A percentile compares a stretch with the other conserved stretches of the same genome.
Conservation (phyloP, 768 basidiomycete genomes). For the Lanmaoa rubissima region DNA sequence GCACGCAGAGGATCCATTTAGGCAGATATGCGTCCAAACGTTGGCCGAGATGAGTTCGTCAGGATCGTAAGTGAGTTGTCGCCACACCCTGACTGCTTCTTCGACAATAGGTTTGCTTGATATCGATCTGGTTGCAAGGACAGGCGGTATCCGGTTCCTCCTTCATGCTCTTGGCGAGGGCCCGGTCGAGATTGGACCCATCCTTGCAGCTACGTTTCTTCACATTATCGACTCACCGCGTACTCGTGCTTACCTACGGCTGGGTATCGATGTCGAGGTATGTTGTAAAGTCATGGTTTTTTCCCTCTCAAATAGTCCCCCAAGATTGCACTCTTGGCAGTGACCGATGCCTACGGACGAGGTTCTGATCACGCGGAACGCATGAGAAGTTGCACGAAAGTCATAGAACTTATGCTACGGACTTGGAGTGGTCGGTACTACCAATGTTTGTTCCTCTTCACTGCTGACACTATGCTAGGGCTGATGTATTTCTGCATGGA, state of each 20-base stretch:
- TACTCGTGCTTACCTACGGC: constrained; percentile 70
- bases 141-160: constrained; percentile 83
- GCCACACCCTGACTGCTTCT: constrained; percentile 8
- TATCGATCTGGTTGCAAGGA: constrained; percentile 73
- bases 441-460: background rate
- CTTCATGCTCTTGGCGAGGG: constrained; percentile 90
- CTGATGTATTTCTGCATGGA: constrained; percentile 93
- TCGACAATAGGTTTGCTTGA: constrained; percentile 74
- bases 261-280: constrained; percentile 91
- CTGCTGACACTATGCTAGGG: constrained; percentile 45
- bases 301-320: background rate
- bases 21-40: constrained; percentile 79
- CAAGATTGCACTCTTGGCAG: constrained; percentile 81
- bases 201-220: constrained; percentile 78
- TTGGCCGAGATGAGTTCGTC: constrained; percentile 83
- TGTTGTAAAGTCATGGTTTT: constrained; percentile 11
- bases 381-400: constrained; percentile 72
- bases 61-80: constrained; percentile 4
- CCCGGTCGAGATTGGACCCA: constrained; percentile 74
- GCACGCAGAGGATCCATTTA: constrained; percentile 86
- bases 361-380: constrained; percentile 74
- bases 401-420: constrained; percentile 80
- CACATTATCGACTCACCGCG: constrained; percentile 83
- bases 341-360: constrained; percentile 92
- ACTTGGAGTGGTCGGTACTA: constrained; percentile 85